Evolutionary conservation across 257 asterid genomes (phyloP).

Genomic region (Cruciata laevipes): DNA sequence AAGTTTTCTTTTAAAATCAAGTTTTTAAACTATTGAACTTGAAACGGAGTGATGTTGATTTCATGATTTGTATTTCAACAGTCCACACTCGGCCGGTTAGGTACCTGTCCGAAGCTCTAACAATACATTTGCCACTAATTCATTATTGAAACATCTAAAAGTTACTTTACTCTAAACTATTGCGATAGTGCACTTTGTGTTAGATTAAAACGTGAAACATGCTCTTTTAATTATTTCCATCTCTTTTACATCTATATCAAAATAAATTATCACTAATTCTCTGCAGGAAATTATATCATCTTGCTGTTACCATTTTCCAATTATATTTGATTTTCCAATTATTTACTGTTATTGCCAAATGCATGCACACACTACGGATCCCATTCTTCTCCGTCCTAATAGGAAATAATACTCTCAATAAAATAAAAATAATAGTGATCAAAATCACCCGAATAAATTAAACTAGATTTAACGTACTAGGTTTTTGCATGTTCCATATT

Average conservation of each 20-base stretch:
- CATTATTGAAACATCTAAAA: not conserved
- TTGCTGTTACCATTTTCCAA: too few species aligned
- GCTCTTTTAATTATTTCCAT: not conserved
- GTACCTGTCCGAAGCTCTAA: not conserved
- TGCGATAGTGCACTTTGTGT: not conserved
- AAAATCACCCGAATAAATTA: not conserved
- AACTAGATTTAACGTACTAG: not conserved
- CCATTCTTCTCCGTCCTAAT: not conserved
- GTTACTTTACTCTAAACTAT: not conserved
- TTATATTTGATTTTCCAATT: not conserved
- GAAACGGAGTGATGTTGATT: too few species aligned
- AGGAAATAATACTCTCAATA: not conserved
- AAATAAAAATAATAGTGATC: too few species aligned
- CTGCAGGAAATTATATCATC: too few species aligned
- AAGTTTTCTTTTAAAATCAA: too few species aligned
- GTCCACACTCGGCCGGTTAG: not conserved
- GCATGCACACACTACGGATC: not conserved
- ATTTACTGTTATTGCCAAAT: not conserved
- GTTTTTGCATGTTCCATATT: not conserved
- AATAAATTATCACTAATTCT: too few species aligned
- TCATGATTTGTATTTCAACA: not conserved
- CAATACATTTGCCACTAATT: not conserved
- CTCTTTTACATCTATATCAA: too few species aligned
- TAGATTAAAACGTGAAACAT: not conserved
- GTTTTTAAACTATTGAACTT: too few species aligned